A percentile compares a stretch with the other conserved stretches of the same genome.
phyloP scores from a whole-genome alignment of 345 rosid genomes.

The Abelmoschus esculentus region DNA sequence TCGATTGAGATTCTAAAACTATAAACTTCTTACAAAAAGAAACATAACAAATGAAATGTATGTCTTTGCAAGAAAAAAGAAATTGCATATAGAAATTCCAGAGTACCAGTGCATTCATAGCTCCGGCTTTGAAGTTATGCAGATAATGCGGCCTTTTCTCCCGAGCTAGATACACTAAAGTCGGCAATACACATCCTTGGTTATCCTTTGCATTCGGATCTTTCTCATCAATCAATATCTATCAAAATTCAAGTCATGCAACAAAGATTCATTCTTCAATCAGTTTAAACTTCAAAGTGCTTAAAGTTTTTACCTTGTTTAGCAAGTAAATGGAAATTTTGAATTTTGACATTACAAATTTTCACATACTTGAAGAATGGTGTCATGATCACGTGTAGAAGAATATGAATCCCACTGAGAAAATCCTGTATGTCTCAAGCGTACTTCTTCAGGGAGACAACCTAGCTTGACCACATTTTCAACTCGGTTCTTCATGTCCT shows the following conservation, averaged over 20 bases:
- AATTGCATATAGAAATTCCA: not conserved
- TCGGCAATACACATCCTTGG: conserved; percentile 38
- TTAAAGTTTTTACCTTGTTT: not conserved
- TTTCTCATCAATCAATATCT: conserved; percentile 56
- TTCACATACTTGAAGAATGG: conserved; percentile 50
- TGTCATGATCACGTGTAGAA: conserved; percentile 41
- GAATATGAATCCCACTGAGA: conserved; percentile 45
- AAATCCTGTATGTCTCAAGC: conserved; percentile 32
- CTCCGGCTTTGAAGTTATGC: conserved; percentile 85
- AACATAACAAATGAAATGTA: not conserved
- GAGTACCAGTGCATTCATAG: conserved; percentile 70
- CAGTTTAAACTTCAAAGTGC: not conserved
- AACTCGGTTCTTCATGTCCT: conserved; percentile 46
- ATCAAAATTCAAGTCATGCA: not conserved
- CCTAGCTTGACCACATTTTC: conserved; percentile 23
- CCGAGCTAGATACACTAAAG: conserved; percentile 64
- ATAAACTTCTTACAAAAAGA: not conserved
- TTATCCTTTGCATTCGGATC: conserved; percentile 24
- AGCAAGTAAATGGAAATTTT: not conserved
- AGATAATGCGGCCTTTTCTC: conserved; percentile 58
- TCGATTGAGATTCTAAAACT: not conserved
- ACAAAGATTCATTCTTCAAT: not conserved
- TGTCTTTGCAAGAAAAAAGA: not conserved
- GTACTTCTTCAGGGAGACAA: conserved; percentile 32
- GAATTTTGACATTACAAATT: not conserved